A percentile compares a stretch with the other conserved stretches of the same genome.
Evolutionary conservation across 257 asterid species (phyloP).

Genomic region (Nicotiana knightiana): DNA sequence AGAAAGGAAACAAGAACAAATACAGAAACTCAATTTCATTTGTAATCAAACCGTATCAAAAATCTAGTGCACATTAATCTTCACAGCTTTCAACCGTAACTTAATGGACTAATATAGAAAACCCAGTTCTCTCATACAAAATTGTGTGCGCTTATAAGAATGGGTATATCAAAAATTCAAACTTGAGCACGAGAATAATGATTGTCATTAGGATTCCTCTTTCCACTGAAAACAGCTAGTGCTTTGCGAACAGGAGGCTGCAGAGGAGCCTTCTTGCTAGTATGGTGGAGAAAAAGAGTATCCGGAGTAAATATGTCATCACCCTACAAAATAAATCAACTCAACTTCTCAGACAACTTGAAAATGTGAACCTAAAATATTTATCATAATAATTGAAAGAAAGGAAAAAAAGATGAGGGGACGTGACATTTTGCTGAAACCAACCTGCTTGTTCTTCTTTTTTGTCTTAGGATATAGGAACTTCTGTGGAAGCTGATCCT

Average conservation of each 20-base stretch:
- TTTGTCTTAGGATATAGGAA: constrained; percentile 72
- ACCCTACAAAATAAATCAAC: constrained; percentile 32
- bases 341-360: not conserved
- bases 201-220: constrained; percentile 89
- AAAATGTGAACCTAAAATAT: not conserved
- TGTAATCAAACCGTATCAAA: not conserved
- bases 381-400: not conserved
- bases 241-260: constrained; percentile 94
- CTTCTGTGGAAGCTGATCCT: constrained; percentile 93
- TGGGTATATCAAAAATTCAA: not conserved
- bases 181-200: constrained; percentile 64
- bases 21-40: not conserved
- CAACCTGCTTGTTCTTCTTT: constrained; percentile 79
- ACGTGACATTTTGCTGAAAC: not conserved
- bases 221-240: constrained; percentile 80
- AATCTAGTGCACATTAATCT: not conserved
- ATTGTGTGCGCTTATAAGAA: not conserved
- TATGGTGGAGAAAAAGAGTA: constrained; percentile 60
- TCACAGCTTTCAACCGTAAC: not conserved
- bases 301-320: constrained; percentile 50
- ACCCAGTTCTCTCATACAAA: not conserved
- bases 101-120: not conserved
- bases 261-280: constrained; percentile 64
- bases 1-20: not conserved
- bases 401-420: not conserved